phyloP scores from a whole-genome alignment of 2,329 filamentous ascomycete species.

The Neurospora sp. region DNA sequence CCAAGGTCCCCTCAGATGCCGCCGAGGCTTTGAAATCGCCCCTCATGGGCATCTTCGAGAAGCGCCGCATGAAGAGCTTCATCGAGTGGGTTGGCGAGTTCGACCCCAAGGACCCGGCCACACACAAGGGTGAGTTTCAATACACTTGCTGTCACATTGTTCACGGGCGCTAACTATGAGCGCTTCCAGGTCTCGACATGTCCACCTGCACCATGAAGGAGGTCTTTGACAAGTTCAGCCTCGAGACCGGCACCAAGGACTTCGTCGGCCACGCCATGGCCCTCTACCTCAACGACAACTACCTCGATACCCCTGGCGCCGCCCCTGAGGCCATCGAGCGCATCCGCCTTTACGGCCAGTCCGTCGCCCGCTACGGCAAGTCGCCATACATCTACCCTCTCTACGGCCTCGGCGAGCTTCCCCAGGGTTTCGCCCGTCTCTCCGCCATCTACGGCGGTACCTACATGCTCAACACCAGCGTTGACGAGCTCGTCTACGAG shows the following conservation, averaged over 20 bases:
- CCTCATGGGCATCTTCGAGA: slow-evolving; percentile 96
- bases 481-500: slow-evolving; percentile 85
- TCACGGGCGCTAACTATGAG: neutral
- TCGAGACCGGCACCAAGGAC: slow-evolving; percentile 81
- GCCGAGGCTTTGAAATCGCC: slow-evolving; percentile 83
- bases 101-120: slow-evolving; percentile 68
- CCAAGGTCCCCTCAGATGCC: slow-evolving; percentile 93
- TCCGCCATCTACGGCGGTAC: slow-evolving; percentile 98
- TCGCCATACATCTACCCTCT: slow-evolving; percentile 99
- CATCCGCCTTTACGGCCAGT: slow-evolving; percentile 94
- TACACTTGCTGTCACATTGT: neutral
- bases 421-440: slow-evolving; percentile 92
- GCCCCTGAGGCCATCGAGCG: slow-evolving; percentile 83
- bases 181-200: slow-evolving; percentile 62
- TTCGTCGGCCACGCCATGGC: slow-evolving; percentile 99
- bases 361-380: slow-evolving; percentile 94
- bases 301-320: slow-evolving; percentile 62
- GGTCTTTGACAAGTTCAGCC: slow-evolving; percentile 96
- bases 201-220: slow-evolving; percentile 83
- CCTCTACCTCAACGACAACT: slow-evolving; percentile 82
- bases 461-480: slow-evolving; percentile 96
- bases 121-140: slow-evolving; percentile 71
- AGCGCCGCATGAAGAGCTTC: slow-evolving; percentile 93
- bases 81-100: slow-evolving; percentile 91
- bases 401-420: slow-evolving; percentile 93